Evolutionary conservation across 805 yeast species (phyloP).

Genomic region (Saturnispora quitensis): DNA sequence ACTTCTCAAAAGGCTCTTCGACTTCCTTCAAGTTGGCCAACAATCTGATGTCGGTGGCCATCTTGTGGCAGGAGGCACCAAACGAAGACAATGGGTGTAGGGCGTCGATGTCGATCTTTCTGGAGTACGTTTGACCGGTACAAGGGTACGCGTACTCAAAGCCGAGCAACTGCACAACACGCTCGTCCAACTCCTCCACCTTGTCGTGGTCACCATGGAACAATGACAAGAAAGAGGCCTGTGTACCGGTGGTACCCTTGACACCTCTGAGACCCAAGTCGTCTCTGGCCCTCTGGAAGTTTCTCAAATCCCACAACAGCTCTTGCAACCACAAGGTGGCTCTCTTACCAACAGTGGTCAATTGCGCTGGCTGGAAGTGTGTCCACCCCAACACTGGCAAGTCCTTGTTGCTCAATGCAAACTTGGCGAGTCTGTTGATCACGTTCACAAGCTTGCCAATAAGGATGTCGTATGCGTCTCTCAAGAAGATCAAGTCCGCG

Average conservation of each 20-base stretch:
- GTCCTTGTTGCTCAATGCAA: constrained; percentile 89
- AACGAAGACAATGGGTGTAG: constrained; percentile 87
- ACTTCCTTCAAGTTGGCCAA: constrained; percentile 94
- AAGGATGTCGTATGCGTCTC: constrained; percentile 90
- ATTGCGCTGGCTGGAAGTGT: constrained; percentile 98
- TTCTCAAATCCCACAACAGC: constrained; percentile 94
- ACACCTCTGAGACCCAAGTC: constrained; percentile 96
- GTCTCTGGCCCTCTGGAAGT: constrained; percentile 90
- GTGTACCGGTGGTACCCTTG: constrained; percentile 99
- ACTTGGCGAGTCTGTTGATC: constrained; percentile 77
- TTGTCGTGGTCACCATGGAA: constrained; percentile 96
- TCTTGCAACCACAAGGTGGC: constrained; percentile 98
- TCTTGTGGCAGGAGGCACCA: constrained; percentile 94
- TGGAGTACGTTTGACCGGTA: constrained; percentile 98
- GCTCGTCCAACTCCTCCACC: constrained; percentile 86
- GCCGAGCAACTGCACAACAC: constrained; percentile 88
- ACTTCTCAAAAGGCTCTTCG: constrained; percentile 97
- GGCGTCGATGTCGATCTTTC: constrained; percentile 95
- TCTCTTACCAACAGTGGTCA: constrained; percentile 97
- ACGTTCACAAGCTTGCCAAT: constrained; percentile 95
- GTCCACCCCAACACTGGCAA: constrained; percentile 98
- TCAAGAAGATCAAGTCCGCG: constrained; percentile 91
- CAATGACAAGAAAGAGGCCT: constrained; percentile 88
- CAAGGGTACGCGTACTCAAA: constrained; percentile 94
- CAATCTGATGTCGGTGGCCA: constrained; percentile 94